phyloP scores from a whole-genome alignment of 2,329 filamentous ascomycete species.

The Ceratocystis colombiana region DNA sequence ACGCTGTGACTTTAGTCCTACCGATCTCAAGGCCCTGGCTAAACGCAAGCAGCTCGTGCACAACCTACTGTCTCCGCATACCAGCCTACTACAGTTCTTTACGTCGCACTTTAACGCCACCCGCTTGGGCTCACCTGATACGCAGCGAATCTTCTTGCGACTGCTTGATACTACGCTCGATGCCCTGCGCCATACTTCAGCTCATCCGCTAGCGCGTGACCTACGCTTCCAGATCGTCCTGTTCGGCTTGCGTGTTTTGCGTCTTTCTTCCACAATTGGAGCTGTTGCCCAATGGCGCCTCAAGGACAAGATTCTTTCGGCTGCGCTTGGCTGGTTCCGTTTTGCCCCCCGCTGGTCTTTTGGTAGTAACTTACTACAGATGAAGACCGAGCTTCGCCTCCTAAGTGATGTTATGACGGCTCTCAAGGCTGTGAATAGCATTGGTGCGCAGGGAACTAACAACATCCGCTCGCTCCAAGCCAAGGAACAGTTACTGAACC shows the following conservation, averaged over 20 bases:
- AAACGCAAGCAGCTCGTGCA: slow-evolving; percentile 71
- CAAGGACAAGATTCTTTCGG: slow-evolving; percentile 81
- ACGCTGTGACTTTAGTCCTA: slow-evolving; percentile 86
- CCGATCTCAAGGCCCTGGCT: slow-evolving; percentile 63
- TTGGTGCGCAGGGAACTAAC: slow-evolving; percentile 45
- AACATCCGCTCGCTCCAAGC: slow-evolving; percentile 56
- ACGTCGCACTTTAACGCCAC: slow-evolving; percentile 91
- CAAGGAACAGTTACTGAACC: slow-evolving; percentile 73
- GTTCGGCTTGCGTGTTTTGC: slow-evolving; percentile 69
- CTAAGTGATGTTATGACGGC: slow-evolving; percentile 63
- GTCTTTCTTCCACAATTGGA: slow-evolving; percentile 57
- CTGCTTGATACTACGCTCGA: slow-evolving; percentile 70
- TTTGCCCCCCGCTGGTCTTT: slow-evolving; percentile 83
- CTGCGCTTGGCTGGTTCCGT: slow-evolving; percentile 80
- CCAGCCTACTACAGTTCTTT: slow-evolving; percentile 76
- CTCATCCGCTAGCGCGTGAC: slow-evolving; percentile 79
- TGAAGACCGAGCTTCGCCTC: slow-evolving; percentile 83
- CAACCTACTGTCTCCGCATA: slow-evolving; percentile 76
- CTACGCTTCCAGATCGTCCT: slow-evolving; percentile 82
- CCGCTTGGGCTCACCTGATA: slow-evolving; percentile 71
- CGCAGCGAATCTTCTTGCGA: slow-evolving; percentile 70
- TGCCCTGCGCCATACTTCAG: slow-evolving; percentile 42
- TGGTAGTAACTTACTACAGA: slow-evolving; percentile 82
- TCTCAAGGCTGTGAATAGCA: slow-evolving; percentile 53
- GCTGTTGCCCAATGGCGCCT: slow-evolving; percentile 62